Evolutionary conservation across 306 rosid species (phyloP).

Genomic region (Morella rubra): DNA sequence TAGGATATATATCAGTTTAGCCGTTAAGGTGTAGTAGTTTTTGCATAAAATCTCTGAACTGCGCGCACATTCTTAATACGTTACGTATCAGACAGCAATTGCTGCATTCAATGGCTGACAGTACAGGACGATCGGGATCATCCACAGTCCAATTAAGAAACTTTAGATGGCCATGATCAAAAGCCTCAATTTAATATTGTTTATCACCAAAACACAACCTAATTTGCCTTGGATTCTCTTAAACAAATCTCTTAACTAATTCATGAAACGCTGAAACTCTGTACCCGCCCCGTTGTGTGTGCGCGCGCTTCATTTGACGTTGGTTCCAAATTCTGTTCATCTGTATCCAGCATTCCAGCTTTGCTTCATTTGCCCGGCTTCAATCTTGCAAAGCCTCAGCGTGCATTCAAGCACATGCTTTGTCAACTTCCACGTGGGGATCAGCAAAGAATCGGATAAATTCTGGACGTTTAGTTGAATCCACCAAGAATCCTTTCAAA

Average conservation of each 20-base stretch:
- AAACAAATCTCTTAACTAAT: neutral
- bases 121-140: too few species aligned
- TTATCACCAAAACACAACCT: neutral
- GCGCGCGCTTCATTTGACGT: too few species aligned
- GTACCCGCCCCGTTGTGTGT: too few species aligned
- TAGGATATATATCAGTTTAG: neutral
- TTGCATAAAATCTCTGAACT: neutral
- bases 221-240: slow-evolving; percentile 19
- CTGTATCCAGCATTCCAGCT: too few species aligned
- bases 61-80: neutral
- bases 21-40: neutral
- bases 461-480: neutral
- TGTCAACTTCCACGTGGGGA: neutral
- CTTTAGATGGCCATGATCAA: too few species aligned
- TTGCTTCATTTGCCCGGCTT: too few species aligned
- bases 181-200: too few species aligned
- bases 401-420: neutral
- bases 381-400: too few species aligned
- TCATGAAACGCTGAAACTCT: too few species aligned
- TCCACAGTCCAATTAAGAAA: too few species aligned
- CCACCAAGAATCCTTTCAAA: neutral
- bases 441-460: neutral
- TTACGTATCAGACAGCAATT: neutral
- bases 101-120: neutral
- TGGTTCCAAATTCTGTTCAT: too few species aligned